These are phyloP conservation scores for Lichtheimia corymbifera DNA, from an alignment of 371 early-diverging fungal species.

Conservation along the genomic window DNA sequence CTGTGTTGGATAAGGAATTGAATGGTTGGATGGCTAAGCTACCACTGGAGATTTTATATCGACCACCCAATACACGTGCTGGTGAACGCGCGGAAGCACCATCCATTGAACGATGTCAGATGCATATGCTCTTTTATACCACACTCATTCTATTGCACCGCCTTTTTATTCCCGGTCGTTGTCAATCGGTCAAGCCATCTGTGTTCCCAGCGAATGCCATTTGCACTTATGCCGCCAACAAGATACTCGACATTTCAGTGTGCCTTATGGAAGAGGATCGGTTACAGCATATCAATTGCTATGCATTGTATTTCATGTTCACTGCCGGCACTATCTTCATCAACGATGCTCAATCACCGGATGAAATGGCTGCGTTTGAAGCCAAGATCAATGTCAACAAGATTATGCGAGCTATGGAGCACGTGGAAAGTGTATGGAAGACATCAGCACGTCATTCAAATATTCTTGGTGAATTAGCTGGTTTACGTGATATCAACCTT, in stretches of 20 bases:
- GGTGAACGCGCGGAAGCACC: slow-evolving; percentile 36
- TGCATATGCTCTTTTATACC: slow-evolving; percentile 76
- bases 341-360: slow-evolving; percentile 39
- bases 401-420: slow-evolving; percentile 47
- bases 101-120: slow-evolving; percentile 45
- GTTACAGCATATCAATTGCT: slow-evolving; percentile 37
- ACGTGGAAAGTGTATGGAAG: slow-evolving; percentile 43
- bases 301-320: slow-evolving; percentile 46
- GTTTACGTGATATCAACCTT: slow-evolving; percentile 45
- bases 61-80: slow-evolving; percentile 41
- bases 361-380: slow-evolving; percentile 42
- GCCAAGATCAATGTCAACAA: slow-evolving; percentile 48
- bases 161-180: slow-evolving; percentile 57
- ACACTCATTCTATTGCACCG: slow-evolving; percentile 75
- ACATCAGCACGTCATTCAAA: slow-evolving; percentile 49
- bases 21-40: slow-evolving; percentile 54
- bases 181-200: slow-evolving; percentile 28
- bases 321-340: slow-evolving; percentile 53
- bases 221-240: slow-evolving; percentile 60
- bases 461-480: slow-evolving; percentile 49
- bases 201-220: slow-evolving; percentile 52
- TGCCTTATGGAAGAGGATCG: slow-evolving; percentile 36
- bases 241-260: slow-evolving; percentile 53
- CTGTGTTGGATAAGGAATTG: slow-evolving; percentile 44
- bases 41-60: slow-evolving; percentile 40